phyloP scores from a whole-genome alignment of 257 asterid genomes.

The Penstemon barbatus region DNA sequence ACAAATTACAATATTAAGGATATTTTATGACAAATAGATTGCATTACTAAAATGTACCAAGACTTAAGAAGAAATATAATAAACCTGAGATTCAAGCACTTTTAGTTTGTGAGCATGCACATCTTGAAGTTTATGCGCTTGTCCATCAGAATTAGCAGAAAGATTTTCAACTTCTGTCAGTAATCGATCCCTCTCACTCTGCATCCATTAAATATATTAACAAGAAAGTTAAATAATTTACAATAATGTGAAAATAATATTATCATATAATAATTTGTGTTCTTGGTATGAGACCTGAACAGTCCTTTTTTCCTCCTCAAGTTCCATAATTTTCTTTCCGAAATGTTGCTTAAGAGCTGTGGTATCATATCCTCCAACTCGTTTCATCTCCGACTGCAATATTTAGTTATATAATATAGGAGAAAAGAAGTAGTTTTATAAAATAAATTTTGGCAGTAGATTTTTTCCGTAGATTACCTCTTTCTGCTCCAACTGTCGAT shows the following conservation, averaged over 20 bases:
- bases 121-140: constrained; percentile 82
- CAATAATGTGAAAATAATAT: background rate
- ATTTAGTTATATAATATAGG: constrained; percentile 17
- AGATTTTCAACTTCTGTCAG: constrained; percentile 92
- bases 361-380: constrained; percentile 77
- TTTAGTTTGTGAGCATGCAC: constrained; percentile 82
- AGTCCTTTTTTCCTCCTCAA: constrained; percentile 89
- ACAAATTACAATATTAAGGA: constrained; percentile 10
- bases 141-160: constrained; percentile 88
- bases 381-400: constrained; percentile 94
- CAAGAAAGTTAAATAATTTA: constrained; percentile 26
- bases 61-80: constrained; percentile 9
- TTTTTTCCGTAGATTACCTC: constrained; percentile 47
- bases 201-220: constrained; percentile 31
- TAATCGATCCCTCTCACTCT: constrained; percentile 81
- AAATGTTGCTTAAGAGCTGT: constrained; percentile 93
- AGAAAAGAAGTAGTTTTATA: constrained; percentile 6
- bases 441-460: constrained; percentile 3
- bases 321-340: constrained; percentile 88
- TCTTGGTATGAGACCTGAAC: constrained; percentile 63
- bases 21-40: constrained; percentile 9
- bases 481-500: constrained; percentile 83
- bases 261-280: constrained; percentile 9
- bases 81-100: constrained; percentile 87
- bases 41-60: background rate